These are phyloP conservation scores for Bremia lactucae DNA, from an alignment of 352 stramenopile genomes.

Conservation along the genomic window DNA sequence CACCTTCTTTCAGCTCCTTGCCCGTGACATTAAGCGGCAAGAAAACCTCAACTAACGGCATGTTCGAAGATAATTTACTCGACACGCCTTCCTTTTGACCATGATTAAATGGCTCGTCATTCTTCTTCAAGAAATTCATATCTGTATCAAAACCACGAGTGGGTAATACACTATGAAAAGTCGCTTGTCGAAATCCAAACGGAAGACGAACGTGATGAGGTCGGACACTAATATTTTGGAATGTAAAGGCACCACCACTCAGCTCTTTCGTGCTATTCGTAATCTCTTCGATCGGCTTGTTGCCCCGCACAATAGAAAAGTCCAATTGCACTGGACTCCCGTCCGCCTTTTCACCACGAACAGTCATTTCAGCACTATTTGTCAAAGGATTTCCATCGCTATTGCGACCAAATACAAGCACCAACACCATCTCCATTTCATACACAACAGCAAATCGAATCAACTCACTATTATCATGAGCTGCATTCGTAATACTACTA, in stretches of 20 bases:
- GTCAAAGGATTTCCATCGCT: constrained; percentile 48
- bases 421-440: constrained; percentile 59
- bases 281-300: constrained; percentile 21
- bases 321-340: constrained; percentile 29
- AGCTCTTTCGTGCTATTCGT: constrained; percentile 5
- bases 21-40: constrained; percentile 62
- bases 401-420: constrained; percentile 72
- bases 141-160: constrained; percentile 3
- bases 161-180: constrained; percentile 24
- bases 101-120: background rate
- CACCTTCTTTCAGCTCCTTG: constrained; percentile 42
- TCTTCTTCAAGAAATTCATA: background rate
- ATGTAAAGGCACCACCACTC: constrained; percentile 39
- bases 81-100: background rate
- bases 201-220: constrained; percentile 47
- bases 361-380: constrained; percentile 35
- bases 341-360: constrained; percentile 33
- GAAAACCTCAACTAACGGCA: constrained; percentile 39
- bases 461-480: constrained; percentile 55
- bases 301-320: constrained; percentile 48
- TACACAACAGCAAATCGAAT: constrained; percentile 67
- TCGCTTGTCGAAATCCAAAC: constrained; percentile 53
- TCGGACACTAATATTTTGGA: constrained; percentile 52
- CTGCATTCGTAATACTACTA: constrained; percentile 35
- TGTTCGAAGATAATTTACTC: constrained; percentile 7